These are phyloP conservation scores for Chlamydomonas reinhardtii DNA, from an alignment of 163 green algal species.

Conservation along the genomic window DNA sequence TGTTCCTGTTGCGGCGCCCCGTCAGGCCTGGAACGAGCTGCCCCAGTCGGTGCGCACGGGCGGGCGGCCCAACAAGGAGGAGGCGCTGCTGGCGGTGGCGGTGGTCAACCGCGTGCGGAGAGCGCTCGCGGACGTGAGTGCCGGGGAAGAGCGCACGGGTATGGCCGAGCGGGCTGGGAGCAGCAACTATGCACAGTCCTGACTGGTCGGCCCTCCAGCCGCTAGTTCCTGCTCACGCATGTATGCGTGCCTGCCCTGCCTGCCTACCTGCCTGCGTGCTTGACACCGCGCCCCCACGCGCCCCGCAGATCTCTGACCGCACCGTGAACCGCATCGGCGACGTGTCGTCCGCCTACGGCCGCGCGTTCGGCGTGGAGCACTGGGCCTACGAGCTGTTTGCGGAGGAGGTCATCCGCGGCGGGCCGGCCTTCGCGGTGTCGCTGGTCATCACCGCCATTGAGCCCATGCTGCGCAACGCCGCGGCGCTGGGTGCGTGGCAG, in stretches of 20 bases:
- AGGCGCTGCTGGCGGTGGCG: slow-evolving; percentile 90
- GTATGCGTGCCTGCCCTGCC: too few species aligned
- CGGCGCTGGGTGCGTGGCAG: slow-evolving; percentile 96
- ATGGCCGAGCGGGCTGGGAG: too few species aligned
- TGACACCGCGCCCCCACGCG: too few species aligned
- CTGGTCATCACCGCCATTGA: slow-evolving; percentile 88
- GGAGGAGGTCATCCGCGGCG: slow-evolving; percentile 96
- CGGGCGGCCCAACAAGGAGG: slow-evolving; percentile 78
- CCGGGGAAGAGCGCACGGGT: too few species aligned
- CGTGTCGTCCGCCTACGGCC: slow-evolving; percentile 75
- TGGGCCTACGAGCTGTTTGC: slow-evolving; percentile 94
- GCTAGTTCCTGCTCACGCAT: too few species aligned
- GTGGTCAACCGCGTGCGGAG: slow-evolving; percentile 92
- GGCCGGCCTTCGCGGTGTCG: slow-evolving; percentile 93
- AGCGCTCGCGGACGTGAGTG: slow-evolving; percentile 60
- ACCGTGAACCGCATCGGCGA: slow-evolving; percentile 72
- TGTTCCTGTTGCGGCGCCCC: background rate
- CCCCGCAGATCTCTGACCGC: slow-evolving; percentile 67
- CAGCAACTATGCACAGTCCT: too few species aligned
- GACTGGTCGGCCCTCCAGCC: too few species aligned
- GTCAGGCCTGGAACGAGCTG: slow-evolving; percentile 67
- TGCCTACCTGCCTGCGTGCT: too few species aligned
- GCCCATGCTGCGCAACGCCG: slow-evolving; percentile 85
- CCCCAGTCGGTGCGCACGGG: slow-evolving; percentile 70
- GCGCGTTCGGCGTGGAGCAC: slow-evolving; percentile 80